Base-by-base conservation (phyloP, 2,329 filamentous ascomycete genomes). In the Pseudogymnoascus sp. region DNA sequence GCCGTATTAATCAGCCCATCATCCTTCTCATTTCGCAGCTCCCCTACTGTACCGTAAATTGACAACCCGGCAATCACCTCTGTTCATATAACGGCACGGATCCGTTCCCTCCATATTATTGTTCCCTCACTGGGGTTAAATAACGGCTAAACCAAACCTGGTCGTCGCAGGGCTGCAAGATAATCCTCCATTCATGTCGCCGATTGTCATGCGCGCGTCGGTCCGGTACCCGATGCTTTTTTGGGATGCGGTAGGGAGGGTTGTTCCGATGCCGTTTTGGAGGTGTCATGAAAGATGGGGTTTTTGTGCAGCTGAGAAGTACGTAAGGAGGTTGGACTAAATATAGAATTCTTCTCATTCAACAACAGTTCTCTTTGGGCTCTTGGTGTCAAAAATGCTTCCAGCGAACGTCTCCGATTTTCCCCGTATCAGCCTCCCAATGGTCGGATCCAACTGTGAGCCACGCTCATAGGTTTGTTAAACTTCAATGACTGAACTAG, bases 141-240 rank as follows among this genome's bases (percentile, higher is more conserved):
- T 33, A 55, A 33, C 29, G 48, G 48, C n/a, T 55, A 55, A 33
- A 55, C 48, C 29, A 18, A 31, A 55, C 48, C 48, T 12, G 5
- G 48, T 31, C 9, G 8, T 55, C 29, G 48, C 48, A 33, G 7
- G 48, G 9, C 48, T 55, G 27, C 2, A 12, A 55, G 27, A 55
- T 55, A 55, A 55, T 55, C 48, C 48, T 33, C 48, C 48, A 55
- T 55, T 55, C 48, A 55, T 45, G 40, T 55, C 48, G 29, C 29
- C 45, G 27, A 5, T 18, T 55, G n/a, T 55, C 48, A 8, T 8
- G 4, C 13, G 40, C 40, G 40, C 10, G 10, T 13, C 10, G 40
- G 40, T 45, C 40, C 10, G 40, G 2, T 45, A 45, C 21, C 18
- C 18, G 40, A 25, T 13, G 2, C 12, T 21, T 13, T 13, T 45